Conservation (phyloP, 1,284 basidiomycete genomes). For the Moesziomyces sp. region DNA sequence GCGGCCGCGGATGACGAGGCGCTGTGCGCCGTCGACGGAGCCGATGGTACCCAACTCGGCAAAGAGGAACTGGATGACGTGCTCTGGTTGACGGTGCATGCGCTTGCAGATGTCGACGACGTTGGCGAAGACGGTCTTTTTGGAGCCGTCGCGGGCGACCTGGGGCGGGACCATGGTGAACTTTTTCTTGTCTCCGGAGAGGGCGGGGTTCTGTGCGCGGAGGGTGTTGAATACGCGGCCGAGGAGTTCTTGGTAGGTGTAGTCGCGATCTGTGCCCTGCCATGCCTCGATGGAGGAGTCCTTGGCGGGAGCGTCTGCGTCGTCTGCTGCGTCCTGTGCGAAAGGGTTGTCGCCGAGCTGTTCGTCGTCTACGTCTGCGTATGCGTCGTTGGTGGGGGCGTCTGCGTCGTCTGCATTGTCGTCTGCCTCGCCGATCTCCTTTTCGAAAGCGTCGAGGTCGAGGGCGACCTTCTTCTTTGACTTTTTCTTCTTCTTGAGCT, state of each 20-base stretch:
- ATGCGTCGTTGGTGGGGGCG: conserved; percentile 70
- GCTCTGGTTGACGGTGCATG: conserved; percentile 99
- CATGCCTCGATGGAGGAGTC: conserved; percentile 72
- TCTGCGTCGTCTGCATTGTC: conserved; percentile 68
- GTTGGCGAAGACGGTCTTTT: conserved; percentile 97
- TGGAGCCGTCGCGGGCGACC: conserved; percentile 91
- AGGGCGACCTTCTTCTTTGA: conserved; percentile 67
- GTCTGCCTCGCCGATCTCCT: conserved; percentile 67
- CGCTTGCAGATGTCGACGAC: conserved; percentile 96
- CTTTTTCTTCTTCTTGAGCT: conserved; percentile 72
- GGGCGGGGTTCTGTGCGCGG: conserved; percentile 92
- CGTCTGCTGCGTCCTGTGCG: conserved; percentile 45
- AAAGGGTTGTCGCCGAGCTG: conserved; percentile 63
- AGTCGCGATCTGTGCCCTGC: conserved; percentile 89
- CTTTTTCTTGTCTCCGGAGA: conserved; percentile 79
- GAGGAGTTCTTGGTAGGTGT: conserved; percentile 94
- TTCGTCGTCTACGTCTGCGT: conserved; percentile 71
- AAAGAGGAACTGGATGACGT: conserved; percentile 97
- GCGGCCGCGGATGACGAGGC: conserved; percentile 94
- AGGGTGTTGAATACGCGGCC: conserved; percentile 90
- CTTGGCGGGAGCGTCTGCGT: conserved; percentile 29
- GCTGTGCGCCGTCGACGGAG: conserved; percentile 89
- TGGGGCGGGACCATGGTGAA: conserved; percentile 98
- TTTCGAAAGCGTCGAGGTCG: conserved; percentile 68
- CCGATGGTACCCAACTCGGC: conserved; percentile 98